These are phyloP conservation scores for Actinomortierella ambigua DNA, from an alignment of 371 early-diverging fungal genomes.

Conservation along the genomic window DNA sequence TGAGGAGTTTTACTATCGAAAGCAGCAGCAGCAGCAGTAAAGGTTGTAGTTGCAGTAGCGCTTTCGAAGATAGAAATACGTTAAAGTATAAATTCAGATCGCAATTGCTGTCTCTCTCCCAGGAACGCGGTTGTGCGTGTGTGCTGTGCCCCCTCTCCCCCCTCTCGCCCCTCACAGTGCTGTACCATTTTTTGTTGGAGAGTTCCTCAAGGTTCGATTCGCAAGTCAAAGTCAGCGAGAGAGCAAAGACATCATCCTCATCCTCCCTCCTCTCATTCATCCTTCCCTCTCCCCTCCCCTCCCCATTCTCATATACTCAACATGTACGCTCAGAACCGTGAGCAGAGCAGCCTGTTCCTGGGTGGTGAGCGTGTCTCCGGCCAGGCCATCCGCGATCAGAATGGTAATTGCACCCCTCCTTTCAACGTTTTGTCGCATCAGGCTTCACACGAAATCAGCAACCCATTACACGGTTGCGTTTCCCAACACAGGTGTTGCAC, in stretches of 20 bases:
- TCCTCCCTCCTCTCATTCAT: neutral
- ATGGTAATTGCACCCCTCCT: conserved; percentile 71
- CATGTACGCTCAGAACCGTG: conserved; percentile 46
- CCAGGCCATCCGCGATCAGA: conserved; percentile 92
- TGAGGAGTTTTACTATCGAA: conserved; percentile 70
- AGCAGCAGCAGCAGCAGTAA: conserved; percentile 44
- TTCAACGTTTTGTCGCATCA: neutral
- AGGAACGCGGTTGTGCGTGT: no score
- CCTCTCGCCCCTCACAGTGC: no score
- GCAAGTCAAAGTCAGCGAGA: no score
- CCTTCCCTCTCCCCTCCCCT: neutral
- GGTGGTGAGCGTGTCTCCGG: conserved; percentile 95
- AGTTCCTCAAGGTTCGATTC: no score
- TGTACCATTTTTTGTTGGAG: no score
- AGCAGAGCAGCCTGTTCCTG: conserved; percentile 62
- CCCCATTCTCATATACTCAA: conserved; percentile 1
- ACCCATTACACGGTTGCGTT: no score
- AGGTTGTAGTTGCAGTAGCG: no score
- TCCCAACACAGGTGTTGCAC: no score
- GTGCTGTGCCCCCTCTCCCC: no score
- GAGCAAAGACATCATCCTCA: neutral
- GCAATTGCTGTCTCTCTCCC: no score
- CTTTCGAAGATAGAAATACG: no score
- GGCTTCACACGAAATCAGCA: neutral
- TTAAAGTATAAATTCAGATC: no score